Evolutionary conservation across 106 monocot genomes (phyloP), one percentile per base, ranked within the genome.

Genomic region (Acorus calamus): DNA sequence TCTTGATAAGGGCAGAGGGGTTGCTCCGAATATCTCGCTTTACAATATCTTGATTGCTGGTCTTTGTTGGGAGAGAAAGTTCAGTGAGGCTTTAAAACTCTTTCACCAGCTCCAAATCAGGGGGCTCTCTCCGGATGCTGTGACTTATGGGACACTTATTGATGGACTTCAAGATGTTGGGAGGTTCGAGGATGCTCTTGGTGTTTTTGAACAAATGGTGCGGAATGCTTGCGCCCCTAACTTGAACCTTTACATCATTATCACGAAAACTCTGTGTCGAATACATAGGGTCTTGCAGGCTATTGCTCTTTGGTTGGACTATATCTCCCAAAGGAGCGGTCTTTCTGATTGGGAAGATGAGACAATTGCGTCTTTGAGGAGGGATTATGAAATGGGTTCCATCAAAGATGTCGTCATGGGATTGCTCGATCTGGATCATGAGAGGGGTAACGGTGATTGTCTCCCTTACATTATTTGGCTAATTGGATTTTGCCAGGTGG

Each of bases 381-480:
- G 73, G 47, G 66, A 77, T 14, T 78, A 76, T 61, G 75, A 81
- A 54, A 56, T 78, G 53, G 88, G 77, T 10, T 49, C 46, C 46
- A 53, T 92, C 11, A 72, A 77, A 66, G 83, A 78, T 49, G 76
- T 69, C 46, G 69, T 92, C 4, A 67, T 70, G 69, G 72, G 67
- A 14, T 65, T 98, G 47, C 55, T 98, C 42, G 67, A 74, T 56
- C 71, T 82, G 64, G 83, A 88, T 52, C 56, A 49, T 11, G 50
- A 68, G 43, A 49, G 56, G 14, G 74, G 56, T 14, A 64, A 53
- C 4, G 47, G 50, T 6, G 57, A 45, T 62, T 72, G 79, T 59
- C 67, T 51, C 63, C 92, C 81, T 2, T 92, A 92, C 52, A 80
- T 85, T 3, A 83, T 86, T 65, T 99, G 92, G 92, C 73, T 99